Base-by-base conservation (phyloP, 2,329 filamentous ascomycete species). In the Aspergillus brunneoviolaceus region DNA sequence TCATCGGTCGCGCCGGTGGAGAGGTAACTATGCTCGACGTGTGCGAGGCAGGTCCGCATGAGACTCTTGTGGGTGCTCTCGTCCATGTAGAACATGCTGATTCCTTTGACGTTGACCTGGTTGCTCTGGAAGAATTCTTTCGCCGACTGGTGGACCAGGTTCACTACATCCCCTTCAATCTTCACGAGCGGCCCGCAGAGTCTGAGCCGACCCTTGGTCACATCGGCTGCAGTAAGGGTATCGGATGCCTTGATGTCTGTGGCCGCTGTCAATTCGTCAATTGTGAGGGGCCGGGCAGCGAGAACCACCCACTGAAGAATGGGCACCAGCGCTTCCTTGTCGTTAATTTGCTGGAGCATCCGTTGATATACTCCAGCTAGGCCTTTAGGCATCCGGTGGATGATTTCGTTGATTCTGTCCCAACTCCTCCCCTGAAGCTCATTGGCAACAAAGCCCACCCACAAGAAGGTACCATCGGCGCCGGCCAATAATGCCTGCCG, bases 401-500 rank as follows among this genome's bases (percentile, higher is more conserved):
- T 64, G 39, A 66, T 57, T 49, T 66, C 56, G 29, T 69, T 59
- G 14, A 67, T 58, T 51, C 55, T 58, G 39, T 42, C 16, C 39
- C 39, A 42, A n/a, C 45, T 59, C 47, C 49, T 51, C 19, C 59
- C 59, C 33, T 59, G 39, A 16, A 63, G 55, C 56, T 61, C 59
- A 57, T 60, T 55, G n/a, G 63, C 61, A 55, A 65, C 64, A 35
- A 68, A 67, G 27, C 60, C 63, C 31, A 69, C 63, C 67, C 67
- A 69, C 21, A 69, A 51, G 56, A 69, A 69, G n/a, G 70, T 72
- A 5, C 67, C 64, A 47, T 71, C 67, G 23, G 69, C 63, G 35
- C 68, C 58, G 33, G 54, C 61, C 49, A 67, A 23, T 53, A 71
- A 57, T 33, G 54, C 47, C 47, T 66, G 53, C 51, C 55, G 60